Conservation (phyloP, 2,329 filamentous ascomycete species). For the Dryadomyces quercus-mongolicae region DNA sequence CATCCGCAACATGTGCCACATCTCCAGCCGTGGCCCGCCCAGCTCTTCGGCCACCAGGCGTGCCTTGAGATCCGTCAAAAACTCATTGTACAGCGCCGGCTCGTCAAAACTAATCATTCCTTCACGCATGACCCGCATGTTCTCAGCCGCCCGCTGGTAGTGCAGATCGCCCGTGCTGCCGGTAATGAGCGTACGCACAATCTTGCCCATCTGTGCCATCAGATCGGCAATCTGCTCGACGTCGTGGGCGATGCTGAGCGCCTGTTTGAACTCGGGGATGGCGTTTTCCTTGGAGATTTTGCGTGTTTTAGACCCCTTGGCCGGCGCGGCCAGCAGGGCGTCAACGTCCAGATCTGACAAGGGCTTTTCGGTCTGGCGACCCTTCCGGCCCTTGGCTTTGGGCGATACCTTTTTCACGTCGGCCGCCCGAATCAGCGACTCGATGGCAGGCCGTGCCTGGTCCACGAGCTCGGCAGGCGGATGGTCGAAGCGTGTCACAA, state of each 20-base stretch:
- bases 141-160: conserved; percentile 65
- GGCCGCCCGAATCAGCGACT: conserved; percentile 53
- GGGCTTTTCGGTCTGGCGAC: conserved; percentile 55
- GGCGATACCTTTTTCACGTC: conserved; percentile 83
- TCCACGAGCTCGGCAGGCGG: conserved; percentile 57
- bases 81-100: conserved; percentile 63
- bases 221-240: conserved; percentile 53
- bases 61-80: conserved; percentile 59
- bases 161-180: conserved; percentile 64
- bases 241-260: conserved; percentile 48
- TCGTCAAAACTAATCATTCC: conserved; percentile 66
- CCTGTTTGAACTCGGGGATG: conserved; percentile 82
- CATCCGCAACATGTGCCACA: conserved; percentile 66
- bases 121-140: conserved; percentile 64
- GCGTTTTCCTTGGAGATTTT: conserved; percentile 55
- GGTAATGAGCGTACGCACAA: conserved; percentile 57
- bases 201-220: conserved; percentile 59
- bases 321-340: conserved; percentile 46
- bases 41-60: conserved; percentile 57
- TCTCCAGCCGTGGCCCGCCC: conserved; percentile 64
- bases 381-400: conserved; percentile 62
- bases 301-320: conserved; percentile 11
- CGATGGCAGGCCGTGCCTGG: conserved; percentile 43
- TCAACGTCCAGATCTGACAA: conserved; percentile 84
- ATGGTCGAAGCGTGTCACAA: conserved; percentile 56